Evolutionary conservation across 2,329 filamentous ascomycete species (phyloP), one percentile per base, ranked within the genome.

Genomic region (Plenodomus biglobosus): DNA sequence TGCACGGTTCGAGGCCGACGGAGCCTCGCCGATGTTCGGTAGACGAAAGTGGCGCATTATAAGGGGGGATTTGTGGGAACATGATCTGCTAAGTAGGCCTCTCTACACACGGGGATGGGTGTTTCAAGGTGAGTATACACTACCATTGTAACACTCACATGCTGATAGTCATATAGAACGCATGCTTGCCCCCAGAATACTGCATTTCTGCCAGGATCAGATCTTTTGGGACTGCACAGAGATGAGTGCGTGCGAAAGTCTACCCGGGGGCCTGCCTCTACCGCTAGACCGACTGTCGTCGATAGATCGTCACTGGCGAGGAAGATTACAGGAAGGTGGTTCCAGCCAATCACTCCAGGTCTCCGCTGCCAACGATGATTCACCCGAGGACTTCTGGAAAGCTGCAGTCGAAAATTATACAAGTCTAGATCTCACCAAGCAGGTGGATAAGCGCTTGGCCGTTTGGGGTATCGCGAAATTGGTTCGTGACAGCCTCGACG

Each of bases 401-500:
- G 30, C 46, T 1, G 55, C 63, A 0, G 55, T 65, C 1, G 36
- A 42, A 8, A 53, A 47, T 19, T 66, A 66, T 21, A 65, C 63
- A 3, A 30, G 32, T 4, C 55, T 57, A 19, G 38, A 58, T 10
- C 50, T 66, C 10, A 64, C 59, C 0, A 55, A 53, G 2, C 57
- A 54, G 21, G 16, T 15, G 1, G 62, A 66, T 32, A 65, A 65
- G 37, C 37, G 43, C 0, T 20, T 60, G 0, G 63, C 63, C 5
- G 50, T 65, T 15, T 66, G 58, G 62, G 53, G 62, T 35, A 49
- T 65, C 5, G 55, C 44, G 2, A 68, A 65, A 27, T 37, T 61
- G n/a, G 38, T 66, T 13, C 52, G 62, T 0, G 64, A 68, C 27
- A 42, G 22, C 2, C 40, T 58, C 16, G 24, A 18, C 1, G 58